These are phyloP conservation scores for Rhynchospora tenuis DNA, from an alignment of 176 grass and related monocot species.

Conservation along the genomic window DNA sequence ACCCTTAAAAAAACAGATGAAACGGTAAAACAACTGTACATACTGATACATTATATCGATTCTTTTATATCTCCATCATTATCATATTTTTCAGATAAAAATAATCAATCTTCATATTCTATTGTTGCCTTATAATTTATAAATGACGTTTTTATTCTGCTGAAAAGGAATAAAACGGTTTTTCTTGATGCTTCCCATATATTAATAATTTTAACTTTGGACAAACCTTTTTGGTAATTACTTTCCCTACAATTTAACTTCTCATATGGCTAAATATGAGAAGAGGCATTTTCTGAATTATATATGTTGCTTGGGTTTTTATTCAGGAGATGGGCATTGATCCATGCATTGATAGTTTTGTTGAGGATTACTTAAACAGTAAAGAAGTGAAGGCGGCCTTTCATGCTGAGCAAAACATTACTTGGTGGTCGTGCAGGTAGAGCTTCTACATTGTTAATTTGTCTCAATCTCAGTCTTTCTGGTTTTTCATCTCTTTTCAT, in stretches of 20 bases:
- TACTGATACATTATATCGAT: not conserved
- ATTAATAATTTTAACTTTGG: no score
- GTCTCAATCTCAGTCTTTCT: not conserved
- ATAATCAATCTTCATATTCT: no score
- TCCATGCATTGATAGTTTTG: constrained; percentile 16
- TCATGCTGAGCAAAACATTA: not conserved
- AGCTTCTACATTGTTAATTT: not conserved
- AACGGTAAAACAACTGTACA: not conserved
- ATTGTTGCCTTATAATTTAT: no score
- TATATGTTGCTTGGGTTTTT: constrained; percentile 12
- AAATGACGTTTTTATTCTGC: no score
- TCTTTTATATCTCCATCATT: not conserved
- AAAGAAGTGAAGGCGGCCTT: constrained; percentile 22
- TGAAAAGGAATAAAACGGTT: no score
- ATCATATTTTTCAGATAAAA: not conserved
- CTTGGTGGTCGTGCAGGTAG: constrained; percentile 23
- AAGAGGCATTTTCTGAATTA: not conserved
- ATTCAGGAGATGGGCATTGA: constrained; percentile 13
- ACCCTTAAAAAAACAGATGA: not conserved
- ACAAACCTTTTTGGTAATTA: not conserved
- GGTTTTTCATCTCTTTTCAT: not conserved
- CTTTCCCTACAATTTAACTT: not conserved
- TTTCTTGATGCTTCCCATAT: no score
- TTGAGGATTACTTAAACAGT: constrained; percentile 23
- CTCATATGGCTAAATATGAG: not conserved